Evolutionary conservation across 2,329 filamentous ascomycete genomes (phyloP).

Genomic region (Zymoseptoria passerinii): DNA sequence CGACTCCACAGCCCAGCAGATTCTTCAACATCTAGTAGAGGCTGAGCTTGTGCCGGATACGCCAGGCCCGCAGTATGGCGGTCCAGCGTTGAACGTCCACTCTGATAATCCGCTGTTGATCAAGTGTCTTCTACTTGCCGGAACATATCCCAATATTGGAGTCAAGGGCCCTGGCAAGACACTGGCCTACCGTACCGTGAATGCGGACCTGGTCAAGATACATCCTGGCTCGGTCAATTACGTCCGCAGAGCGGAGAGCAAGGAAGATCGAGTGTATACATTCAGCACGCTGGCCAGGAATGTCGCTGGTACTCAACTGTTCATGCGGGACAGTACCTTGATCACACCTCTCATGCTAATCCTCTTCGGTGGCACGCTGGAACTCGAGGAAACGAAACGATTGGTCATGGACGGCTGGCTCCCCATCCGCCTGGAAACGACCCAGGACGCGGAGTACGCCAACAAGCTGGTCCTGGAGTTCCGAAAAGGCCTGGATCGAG

Average conservation of each 20-base stretch:
- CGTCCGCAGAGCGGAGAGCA: not conserved
- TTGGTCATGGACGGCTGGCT: conserved; percentile 31
- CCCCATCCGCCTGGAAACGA: conserved; percentile 21
- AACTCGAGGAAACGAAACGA: conserved; percentile 12
- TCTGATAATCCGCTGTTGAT: conserved; percentile 37
- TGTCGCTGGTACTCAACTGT: conserved; percentile 13
- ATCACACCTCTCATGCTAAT: conserved; percentile 22
- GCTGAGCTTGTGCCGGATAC: conserved; percentile 28
- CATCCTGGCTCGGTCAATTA: conserved; percentile 24
- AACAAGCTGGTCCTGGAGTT: conserved; percentile 29
- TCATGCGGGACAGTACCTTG: conserved; percentile 23
- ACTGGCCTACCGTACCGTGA: conserved; percentile 21
- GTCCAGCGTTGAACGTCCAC: conserved; percentile 36
- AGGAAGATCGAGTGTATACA: conserved; percentile 8
- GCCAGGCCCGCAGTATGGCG: conserved; percentile 12
- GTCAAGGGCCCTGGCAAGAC: conserved; percentile 16
- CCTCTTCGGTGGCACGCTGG: conserved; percentile 26
- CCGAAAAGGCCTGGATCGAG: conserved; percentile 28
- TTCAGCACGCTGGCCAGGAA: conserved; percentile 13
- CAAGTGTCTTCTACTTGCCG: conserved; percentile 40
- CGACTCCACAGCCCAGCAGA: conserved; percentile 30
- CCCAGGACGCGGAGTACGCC: conserved; percentile 11
- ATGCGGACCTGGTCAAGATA: conserved; percentile 22
- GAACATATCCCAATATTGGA: conserved; percentile 40
- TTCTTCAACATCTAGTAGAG: conserved; percentile 32